Evolutionary conservation across 2,329 filamentous ascomycete species (phyloP), one percentile per base, ranked within the genome.

Genomic region (Lasiodiplodia citricola): DNA sequence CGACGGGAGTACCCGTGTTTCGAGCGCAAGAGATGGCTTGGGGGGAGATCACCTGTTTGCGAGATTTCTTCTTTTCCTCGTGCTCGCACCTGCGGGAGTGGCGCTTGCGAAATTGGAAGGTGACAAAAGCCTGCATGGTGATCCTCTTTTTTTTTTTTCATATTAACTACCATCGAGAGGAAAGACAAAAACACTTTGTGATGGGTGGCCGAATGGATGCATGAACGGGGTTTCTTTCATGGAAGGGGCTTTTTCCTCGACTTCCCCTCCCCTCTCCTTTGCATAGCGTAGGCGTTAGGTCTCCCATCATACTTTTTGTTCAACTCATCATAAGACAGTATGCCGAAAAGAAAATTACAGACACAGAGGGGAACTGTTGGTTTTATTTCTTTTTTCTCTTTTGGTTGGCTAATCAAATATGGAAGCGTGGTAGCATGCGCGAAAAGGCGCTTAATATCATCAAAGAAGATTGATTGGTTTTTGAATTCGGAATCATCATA

Each of bases 251-350:
- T n/a, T 47, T 10, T 47, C 8, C 18, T 18, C 41, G 11, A 21
- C 8, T 21, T 10, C n/a, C 44, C 4, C 28, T 6, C 28, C 18
- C 11, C n/a, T 35, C 31, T 35, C 16, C n/a, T 50, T 38, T 56
- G 63, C 63, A 66, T 66, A 66, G 63, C 63, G 63, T 66, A 47
- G 63, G 63, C 63, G 63, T 66, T 44, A 8, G 52, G n/a, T 38
- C 25, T 18, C n/a, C 52, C 52, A 31, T 35, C 31, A 44, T 51
- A 44, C 13, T 55, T 54, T 16, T 3, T 54, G 8, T 35, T 35
- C 31, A 35, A 35, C 23, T 21, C 5, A 44, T 31, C 3, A 3
- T 28, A 16, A 50, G 35, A 41, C 10, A 35, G 11, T 54, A 54
- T 21, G 44, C 21, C 44, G n/a, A 47, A 21, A 21, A 21, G 18